These are phyloP conservation scores for Cronartium quercuum DNA, from an alignment of 1,284 basidiomycete genomes.

Conservation along the genomic window DNA sequence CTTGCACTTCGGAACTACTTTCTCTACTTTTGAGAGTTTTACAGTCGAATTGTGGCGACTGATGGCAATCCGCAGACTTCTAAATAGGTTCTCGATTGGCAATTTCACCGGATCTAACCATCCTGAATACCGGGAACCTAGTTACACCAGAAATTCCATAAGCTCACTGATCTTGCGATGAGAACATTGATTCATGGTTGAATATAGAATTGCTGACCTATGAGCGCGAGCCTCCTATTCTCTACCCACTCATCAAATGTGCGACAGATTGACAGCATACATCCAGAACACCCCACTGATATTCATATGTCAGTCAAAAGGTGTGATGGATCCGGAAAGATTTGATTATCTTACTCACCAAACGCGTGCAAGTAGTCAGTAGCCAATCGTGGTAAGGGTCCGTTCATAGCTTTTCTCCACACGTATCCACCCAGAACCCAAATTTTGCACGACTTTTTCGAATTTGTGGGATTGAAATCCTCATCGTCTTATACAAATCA, in stretches of 20 bases:
- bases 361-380: conserved; percentile 32
- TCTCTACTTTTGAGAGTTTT: conserved; percentile 25
- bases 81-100: conserved; percentile 8
- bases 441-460: conserved; percentile 14
- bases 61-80: conserved; percentile 12
- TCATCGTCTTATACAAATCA: not conserved
- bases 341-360: not conserved
- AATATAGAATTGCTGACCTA: not conserved
- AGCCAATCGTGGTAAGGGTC: conserved; percentile 21
- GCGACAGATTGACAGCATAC: conserved; percentile 30
- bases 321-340: not conserved
- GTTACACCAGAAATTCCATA: not conserved
- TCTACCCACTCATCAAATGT: conserved; percentile 30
- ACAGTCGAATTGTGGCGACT: conserved; percentile 16
- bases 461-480: not conserved
- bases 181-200: not conserved
- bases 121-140: conserved; percentile 17
- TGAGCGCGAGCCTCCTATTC: conserved; percentile 21
- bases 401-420: conserved; percentile 22
- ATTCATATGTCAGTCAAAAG: not conserved
- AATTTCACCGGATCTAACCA: conserved; percentile 8
- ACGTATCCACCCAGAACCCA: conserved; percentile 34
- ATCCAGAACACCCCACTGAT: conserved; percentile 27
- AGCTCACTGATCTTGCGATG: not conserved
- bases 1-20: conserved; percentile 25